Base-by-base conservation (phyloP, 2,329 filamentous ascomycete genomes). In the Pseudogymnoascus sp. region DNA sequence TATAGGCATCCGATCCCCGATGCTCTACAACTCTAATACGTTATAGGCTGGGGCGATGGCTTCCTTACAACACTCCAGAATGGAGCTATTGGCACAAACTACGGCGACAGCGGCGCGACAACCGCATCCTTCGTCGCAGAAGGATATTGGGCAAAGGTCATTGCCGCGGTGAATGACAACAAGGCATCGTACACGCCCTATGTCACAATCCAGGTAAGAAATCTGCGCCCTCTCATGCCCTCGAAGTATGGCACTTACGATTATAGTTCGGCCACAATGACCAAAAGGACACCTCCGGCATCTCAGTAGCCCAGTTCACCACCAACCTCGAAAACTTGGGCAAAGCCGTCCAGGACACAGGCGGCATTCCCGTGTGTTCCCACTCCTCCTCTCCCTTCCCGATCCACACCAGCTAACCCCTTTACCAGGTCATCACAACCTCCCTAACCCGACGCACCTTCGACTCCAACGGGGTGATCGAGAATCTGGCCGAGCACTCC, bases 251-350 rank as follows among this genome's bases (percentile, higher is more conserved):
- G 15, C 28, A 53, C 26, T 62, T n/a, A 33, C 13, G 13, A 31
- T 17, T 3, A 7, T 69, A 64, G 61, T 81, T 81, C 63, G 79
- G 79, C 8, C 79, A 81, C 69, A 81, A 81, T 65, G 79, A 82
- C 69, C 78, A 81, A 64, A 80, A 80, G 64, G 7, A 69, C 1
- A 72, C 69, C 0, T 74, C 72, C 1, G 74, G 74, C 35, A 72
- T 81, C n/a, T 70, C 69, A 0, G 63, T 79, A 13, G 35, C 23
- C 28, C 33, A 64, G 26, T 81, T 76, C 71, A 72, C 73, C n/a
- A 69, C 68, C 1, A 81, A 81, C 33, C 74, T 81, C 0, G 72
- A 72, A 11, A 66, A 63, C 0, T 77, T 71, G 7, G 72, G 66
- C 4, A 28, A 17, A 1, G 72, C 73, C 7, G 70, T 68, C 17